Base-by-base conservation (phyloP, 306 rosid species). In the Gynostemma pentaphyllum region DNA sequence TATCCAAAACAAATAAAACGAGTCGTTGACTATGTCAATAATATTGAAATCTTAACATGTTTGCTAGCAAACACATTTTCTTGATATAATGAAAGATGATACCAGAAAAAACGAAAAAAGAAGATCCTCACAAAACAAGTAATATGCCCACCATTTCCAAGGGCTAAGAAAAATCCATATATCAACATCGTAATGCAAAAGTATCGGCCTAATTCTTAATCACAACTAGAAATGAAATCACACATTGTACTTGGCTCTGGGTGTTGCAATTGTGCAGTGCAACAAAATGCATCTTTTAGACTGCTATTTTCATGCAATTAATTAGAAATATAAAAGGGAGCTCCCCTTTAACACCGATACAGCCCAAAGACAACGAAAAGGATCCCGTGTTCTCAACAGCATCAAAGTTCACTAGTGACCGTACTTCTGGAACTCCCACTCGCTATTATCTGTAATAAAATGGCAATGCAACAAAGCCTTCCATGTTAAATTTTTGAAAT, bases 351-450 rank as follows among this genome's bases (percentile, higher is more conserved):
- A n/a, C 48, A 24, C 24, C 55, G 16, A 22, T 16, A 51, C 12
- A 39, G 41, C 44, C 27, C 27, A 57, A 16, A 4, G 21, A 29
- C 28, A 68, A 27, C 39, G n/a, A 19, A 11, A 52, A 11, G 45
- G 52, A 60, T 26, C n/a, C 72, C 70, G 59, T 9, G 23, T 19
- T 27, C 61, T 3, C 11, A 4, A 66, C 69, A 15, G 45, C 53
- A 62, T 47, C 49, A 45, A 23, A 68, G 55, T 72, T 82, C 4
- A 6, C 74, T 83, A 91, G 87, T 91, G 97, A 34, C 96, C 97
- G 10, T 87, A 87, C 81, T 87, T 91, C 76, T 91, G 96, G 76
- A 91, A 91, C 78, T 91, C 96, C 97, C 96, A 87, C 70, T 91
- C 91, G 48, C 96, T 85, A 79, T 91, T 87, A 73, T 91, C 96